These are phyloP conservation scores for Claviceps citrina DNA, from an alignment of 2,329 filamentous ascomycete species.

Conservation along the genomic window DNA sequence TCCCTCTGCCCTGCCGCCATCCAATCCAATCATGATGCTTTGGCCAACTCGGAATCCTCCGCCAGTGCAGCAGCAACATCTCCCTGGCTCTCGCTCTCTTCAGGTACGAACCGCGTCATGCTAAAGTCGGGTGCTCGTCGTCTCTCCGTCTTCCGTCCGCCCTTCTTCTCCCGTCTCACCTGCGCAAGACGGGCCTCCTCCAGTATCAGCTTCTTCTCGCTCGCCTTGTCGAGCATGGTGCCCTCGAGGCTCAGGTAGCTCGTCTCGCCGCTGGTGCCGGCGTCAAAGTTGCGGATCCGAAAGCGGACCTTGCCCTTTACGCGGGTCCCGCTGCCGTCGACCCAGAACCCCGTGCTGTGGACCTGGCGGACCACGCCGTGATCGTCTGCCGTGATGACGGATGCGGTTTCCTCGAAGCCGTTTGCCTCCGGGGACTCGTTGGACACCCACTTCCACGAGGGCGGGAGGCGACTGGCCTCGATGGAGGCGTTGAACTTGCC, in stretches of 20 bases:
- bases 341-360: slow-evolving; percentile 56
- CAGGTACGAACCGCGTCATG: slow-evolving; percentile 38
- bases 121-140: slow-evolving; percentile 36
- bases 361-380: slow-evolving; percentile 38
- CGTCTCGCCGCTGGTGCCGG: slow-evolving; percentile 56
- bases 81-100: slow-evolving; percentile 22
- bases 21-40: no score
- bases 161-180: slow-evolving; percentile 22
- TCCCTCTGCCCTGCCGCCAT: background rate
- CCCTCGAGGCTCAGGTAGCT: slow-evolving; percentile 78
- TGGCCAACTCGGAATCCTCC: slow-evolving; percentile 12
- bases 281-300: slow-evolving; percentile 72
- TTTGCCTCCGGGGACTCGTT: slow-evolving; percentile 27
- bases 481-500: slow-evolving; percentile 88
- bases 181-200: slow-evolving; percentile 29
- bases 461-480: slow-evolving; percentile 58
- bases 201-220: slow-evolving; percentile 41
- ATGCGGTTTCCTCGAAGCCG: slow-evolving; percentile 27
- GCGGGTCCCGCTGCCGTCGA: slow-evolving; percentile 52
- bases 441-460: slow-evolving; percentile 66
- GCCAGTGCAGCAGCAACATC: slow-evolving; percentile 11
- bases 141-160: slow-evolving; percentile 15
- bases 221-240: slow-evolving; percentile 59
- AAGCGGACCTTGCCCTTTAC: slow-evolving; percentile 60
- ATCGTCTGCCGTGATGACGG: slow-evolving; percentile 27